Conservation (phyloP, 495 filamentous ascomycete genomes). For the Podospora comata region DNA sequence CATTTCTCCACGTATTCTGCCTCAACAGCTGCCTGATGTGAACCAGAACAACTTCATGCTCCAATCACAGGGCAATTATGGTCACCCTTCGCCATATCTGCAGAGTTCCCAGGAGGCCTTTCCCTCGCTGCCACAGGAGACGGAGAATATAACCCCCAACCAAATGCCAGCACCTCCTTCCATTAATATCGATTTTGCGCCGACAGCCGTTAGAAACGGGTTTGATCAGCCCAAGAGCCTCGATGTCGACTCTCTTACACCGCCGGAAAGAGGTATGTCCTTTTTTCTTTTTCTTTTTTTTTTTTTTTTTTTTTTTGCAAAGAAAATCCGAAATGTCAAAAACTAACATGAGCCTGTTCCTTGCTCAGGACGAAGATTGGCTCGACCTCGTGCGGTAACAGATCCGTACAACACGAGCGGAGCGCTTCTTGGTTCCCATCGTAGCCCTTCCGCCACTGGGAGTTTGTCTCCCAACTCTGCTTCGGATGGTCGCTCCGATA, state of each 20-base stretch:
- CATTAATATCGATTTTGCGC: slow-evolving; percentile 92
- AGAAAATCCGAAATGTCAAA: not conserved
- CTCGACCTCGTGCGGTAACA: slow-evolving; percentile 67
- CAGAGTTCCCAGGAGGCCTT: slow-evolving; percentile 55
- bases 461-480: slow-evolving; percentile 46
- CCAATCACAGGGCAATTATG: slow-evolving; percentile 46
- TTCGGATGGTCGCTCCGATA: slow-evolving; percentile 46
- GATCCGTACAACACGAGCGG: slow-evolving; percentile 61
- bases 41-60: slow-evolving; percentile 54
- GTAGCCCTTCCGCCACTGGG: slow-evolving; percentile 36
- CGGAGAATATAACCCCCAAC: slow-evolving; percentile 48
- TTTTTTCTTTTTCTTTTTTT: not conserved
- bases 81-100: slow-evolving; percentile 53
- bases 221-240: slow-evolving; percentile 69
- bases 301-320: not conserved
- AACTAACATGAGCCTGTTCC: slow-evolving; percentile 8
- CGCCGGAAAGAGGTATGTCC: slow-evolving; percentile 75
- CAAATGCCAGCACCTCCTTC: slow-evolving; percentile 79
- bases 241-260: slow-evolving; percentile 76
- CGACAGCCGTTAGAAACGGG: slow-evolving; percentile 61
- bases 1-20: slow-evolving; percentile 75
- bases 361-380: slow-evolving; percentile 42
- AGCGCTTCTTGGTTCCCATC: slow-evolving; percentile 34
- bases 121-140: slow-evolving; percentile 49
- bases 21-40: slow-evolving; percentile 61